Evolutionary conservation across 305 asterid genomes (phyloP).

Genomic region (Andrographis paniculata): DNA sequence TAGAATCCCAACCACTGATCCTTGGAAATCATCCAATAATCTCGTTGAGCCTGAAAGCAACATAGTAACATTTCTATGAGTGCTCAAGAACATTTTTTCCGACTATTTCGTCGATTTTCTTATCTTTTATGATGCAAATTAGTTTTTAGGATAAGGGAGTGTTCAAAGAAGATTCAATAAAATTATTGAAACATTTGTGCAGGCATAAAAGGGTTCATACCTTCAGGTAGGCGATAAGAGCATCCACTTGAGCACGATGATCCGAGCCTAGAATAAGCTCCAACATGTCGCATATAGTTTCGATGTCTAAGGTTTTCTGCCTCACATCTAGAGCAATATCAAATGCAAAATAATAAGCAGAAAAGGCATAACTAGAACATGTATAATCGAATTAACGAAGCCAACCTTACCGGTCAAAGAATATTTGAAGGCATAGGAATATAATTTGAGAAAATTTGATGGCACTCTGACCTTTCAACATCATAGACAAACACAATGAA

Average conservation of each 20-base stretch:
- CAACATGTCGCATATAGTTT: constrained; percentile 57
- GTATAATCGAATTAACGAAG: background rate
- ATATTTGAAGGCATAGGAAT: constrained; percentile 57
- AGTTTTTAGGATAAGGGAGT: no score
- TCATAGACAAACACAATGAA: constrained; percentile 13
- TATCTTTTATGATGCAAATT: no score
- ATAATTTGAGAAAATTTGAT: constrained; percentile 53
- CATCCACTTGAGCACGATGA: constrained; percentile 58
- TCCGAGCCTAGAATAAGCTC: constrained; percentile 63
- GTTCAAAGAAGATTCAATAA: constrained; percentile 8
- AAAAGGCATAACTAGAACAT: constrained; percentile 1
- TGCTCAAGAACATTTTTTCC: no score
- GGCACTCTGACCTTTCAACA: constrained; percentile 58
- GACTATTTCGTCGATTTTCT: no score
- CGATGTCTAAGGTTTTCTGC: constrained; percentile 73
- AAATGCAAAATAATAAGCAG: constrained; percentile 18
- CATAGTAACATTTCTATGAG: background rate
- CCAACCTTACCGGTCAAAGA: constrained; percentile 76
- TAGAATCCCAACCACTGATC: constrained; percentile 87
- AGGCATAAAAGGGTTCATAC: constrained; percentile 19
- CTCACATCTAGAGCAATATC: constrained; percentile 52
- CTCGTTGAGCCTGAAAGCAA: constrained; percentile 42
- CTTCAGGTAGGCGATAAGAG: constrained; percentile 62
- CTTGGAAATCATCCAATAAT: constrained; percentile 71
- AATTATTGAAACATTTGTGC: background rate